phyloP scores from a whole-genome alignment of 179 eudicot species.

The Amaranthus tricolor region DNA sequence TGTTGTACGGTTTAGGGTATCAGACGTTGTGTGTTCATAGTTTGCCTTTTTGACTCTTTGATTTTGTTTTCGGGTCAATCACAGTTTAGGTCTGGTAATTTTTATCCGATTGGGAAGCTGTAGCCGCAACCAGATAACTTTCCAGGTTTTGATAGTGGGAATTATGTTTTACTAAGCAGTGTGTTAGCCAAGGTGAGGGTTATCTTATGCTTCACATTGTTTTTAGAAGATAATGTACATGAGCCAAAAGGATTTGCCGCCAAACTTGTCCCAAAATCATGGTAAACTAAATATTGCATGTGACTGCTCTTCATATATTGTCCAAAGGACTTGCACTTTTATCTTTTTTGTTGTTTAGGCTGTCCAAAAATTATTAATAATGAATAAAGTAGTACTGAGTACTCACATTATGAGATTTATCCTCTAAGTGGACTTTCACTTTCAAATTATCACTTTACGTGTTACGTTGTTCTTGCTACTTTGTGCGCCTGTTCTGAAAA shows the following conservation, averaged over 20 bases:
- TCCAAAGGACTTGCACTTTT: not conserved
- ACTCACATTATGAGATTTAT: not conserved
- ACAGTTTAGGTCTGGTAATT: too few relatives aligned
- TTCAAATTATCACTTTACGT: not conserved
- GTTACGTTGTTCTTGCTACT: not conserved
- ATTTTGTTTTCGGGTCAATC: too few relatives aligned
- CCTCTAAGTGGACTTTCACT: not conserved
- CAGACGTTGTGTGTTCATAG: too few relatives aligned
- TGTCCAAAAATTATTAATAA: not conserved
- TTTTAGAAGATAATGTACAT: not conserved
- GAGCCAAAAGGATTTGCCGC: slow-evolving; percentile 1
- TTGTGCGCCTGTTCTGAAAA: not conserved
- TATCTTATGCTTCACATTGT: not conserved
- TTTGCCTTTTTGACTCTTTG: too few relatives aligned
- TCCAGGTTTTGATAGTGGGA: too few relatives aligned
- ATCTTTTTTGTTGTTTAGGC: not conserved
- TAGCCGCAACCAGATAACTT: too few relatives aligned
- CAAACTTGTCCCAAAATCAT: not conserved
- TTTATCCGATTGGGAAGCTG: too few relatives aligned
- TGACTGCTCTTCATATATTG: not conserved
- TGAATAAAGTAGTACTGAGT: not conserved
- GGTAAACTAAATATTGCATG: not conserved
- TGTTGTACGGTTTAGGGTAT: too few relatives aligned
- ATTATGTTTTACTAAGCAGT: not conserved
- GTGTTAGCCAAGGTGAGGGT: not conserved